Percentiles rank a stretch among this genome's conserved stretches.
These are phyloP conservation scores for Phalaenopsis equestris DNA, from an alignment of 106 monocot species.

Conservation along the genomic window DNA sequence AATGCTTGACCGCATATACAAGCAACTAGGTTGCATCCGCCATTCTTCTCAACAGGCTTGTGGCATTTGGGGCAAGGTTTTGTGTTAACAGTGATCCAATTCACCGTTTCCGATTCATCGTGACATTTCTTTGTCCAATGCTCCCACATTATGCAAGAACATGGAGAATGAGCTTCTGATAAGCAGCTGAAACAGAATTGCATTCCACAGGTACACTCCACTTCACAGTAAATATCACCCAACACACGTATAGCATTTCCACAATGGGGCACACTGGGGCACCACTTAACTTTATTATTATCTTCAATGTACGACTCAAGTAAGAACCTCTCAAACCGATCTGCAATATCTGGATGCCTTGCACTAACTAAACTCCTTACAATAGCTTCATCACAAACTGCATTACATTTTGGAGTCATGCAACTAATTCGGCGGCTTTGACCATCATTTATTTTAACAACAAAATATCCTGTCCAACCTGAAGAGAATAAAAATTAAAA, in stretches of 20 bases:
- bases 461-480: constrained; percentile 94
- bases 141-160: constrained; percentile 92
- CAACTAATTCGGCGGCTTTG: constrained; percentile 72
- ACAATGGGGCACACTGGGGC: constrained; percentile 83
- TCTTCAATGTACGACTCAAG: constrained; percentile 96
- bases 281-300: constrained; percentile 94
- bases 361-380: constrained; percentile 46
- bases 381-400: constrained; percentile 70
- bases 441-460: constrained; percentile 83
- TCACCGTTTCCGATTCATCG: constrained; percentile 91
- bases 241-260: constrained; percentile 88
- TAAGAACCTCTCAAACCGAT: constrained; percentile 81
- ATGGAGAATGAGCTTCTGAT: constrained; percentile 84
- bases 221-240: constrained; percentile 76
- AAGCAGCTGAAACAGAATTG: constrained; percentile 93
- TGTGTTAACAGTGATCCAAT: constrained; percentile 89
- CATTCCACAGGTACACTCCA: constrained; percentile 80
- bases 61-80: constrained; percentile 93
- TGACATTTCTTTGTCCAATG: constrained; percentile 83
- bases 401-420: constrained; percentile 74
- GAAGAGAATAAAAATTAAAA: constrained; percentile 1
- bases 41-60: constrained; percentile 91
- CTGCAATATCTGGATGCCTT: constrained; percentile 62
- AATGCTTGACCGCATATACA: constrained; percentile 93
- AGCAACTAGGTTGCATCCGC: constrained; percentile 89